These are phyloP conservation scores for Erodium trifolium DNA, from an alignment of 441 rosid genomes.

Conservation along the genomic window DNA sequence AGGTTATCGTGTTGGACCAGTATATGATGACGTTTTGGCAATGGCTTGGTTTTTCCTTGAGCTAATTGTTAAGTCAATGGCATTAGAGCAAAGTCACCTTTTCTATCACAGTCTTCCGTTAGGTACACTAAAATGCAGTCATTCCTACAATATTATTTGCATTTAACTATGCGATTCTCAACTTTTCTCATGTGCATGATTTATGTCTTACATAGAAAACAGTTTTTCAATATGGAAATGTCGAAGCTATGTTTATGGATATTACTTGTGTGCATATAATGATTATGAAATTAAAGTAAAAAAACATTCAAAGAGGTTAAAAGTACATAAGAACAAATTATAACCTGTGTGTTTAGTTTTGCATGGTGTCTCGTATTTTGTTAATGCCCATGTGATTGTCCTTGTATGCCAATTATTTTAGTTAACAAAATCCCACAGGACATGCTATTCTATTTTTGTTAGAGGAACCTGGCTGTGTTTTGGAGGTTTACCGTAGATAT, in stretches of 20 bases:
- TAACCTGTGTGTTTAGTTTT: neutral
- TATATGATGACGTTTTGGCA: conserved; percentile 95
- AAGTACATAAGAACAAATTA: neutral
- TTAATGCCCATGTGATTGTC: neutral
- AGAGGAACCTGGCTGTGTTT: neutral
- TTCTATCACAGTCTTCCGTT: conserved; percentile 83
- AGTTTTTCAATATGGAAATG: neutral
- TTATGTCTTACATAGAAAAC: neutral
- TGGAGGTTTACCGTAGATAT: too few relatives aligned
- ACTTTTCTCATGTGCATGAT: neutral
- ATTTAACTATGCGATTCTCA: conserved; percentile 1
- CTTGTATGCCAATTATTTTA: neutral
- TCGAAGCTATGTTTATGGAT: neutral
- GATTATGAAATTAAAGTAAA: neutral
- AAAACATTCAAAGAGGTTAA: neutral
- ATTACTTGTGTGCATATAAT: neutral
- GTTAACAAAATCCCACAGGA: neutral
- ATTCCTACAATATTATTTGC: neutral
- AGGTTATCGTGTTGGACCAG: conserved; percentile 99
- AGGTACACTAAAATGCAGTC: conserved; percentile 36
- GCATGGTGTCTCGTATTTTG: neutral
- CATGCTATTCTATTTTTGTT: neutral
- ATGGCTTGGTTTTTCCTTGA: conserved; percentile 99
- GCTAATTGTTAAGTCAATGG: conserved; percentile 96
- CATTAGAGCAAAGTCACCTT: conserved; percentile 88